These are phyloP conservation scores for Verticillium tricorpus DNA, from an alignment of 2,329 filamentous ascomycete genomes.

Conservation along the genomic window DNA sequence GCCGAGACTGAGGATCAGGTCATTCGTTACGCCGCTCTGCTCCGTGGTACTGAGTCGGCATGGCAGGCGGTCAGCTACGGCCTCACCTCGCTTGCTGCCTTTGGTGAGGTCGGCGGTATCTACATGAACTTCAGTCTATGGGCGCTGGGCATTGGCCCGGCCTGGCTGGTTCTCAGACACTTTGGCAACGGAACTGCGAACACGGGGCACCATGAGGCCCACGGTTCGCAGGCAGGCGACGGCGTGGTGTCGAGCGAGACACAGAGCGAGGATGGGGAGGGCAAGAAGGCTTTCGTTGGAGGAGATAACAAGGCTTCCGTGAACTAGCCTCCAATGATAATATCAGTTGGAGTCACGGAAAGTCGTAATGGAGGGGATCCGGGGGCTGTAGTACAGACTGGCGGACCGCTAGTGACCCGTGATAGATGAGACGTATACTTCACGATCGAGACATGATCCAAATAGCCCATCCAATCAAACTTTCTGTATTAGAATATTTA, in stretches of 20 bases:
- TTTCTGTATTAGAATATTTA: background rate
- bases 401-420: background rate
- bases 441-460: background rate
- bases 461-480: background rate
- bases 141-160: conserved; percentile 58
- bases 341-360: background rate
- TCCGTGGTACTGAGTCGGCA: conserved; percentile 67
- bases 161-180: conserved; percentile 60
- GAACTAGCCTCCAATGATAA: background rate
- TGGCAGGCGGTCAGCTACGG: conserved; percentile 72
- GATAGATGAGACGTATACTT: background rate
- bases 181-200: conserved; percentile 34
- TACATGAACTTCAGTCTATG: conserved; percentile 70
- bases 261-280: conserved; percentile 8
- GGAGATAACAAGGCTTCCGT: background rate
- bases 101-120: conserved; percentile 60
- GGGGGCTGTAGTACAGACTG: background rate
- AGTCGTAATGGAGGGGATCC: background rate
- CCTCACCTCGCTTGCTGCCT: conserved; percentile 54
- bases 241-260: conserved; percentile 9
- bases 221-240: background rate
- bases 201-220: background rate
- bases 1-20: conserved; percentile 58
- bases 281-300: conserved; percentile 1
- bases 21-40: conserved; percentile 61